Evolutionary conservation across 108 stramenopile genomes (phyloP).

Genomic region (Fragilariopsis cylindrus): DNA sequence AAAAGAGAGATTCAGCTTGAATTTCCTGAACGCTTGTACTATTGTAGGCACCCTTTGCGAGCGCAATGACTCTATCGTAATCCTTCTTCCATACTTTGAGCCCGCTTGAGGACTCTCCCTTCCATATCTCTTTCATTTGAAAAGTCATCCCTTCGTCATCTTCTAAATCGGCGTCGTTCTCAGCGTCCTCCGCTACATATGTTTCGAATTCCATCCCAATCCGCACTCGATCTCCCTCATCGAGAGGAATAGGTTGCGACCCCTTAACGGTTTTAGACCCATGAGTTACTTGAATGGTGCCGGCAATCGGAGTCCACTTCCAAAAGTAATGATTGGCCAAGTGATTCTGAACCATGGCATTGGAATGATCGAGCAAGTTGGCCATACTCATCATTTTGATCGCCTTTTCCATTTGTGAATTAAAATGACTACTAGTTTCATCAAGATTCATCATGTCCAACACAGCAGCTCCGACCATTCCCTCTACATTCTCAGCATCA

Average conservation of each 20-base stretch:
- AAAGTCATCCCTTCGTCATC: constrained; percentile 46
- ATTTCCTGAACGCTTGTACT: constrained; percentile 79
- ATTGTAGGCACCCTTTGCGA: constrained; percentile 84
- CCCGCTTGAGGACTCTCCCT: constrained; percentile 49
- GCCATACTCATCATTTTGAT: constrained; percentile 91
- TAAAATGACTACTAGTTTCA: constrained; percentile 56
- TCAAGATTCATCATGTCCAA: constrained; percentile 80
- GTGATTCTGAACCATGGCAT: constrained; percentile 95
- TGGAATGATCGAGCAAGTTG: constrained; percentile 82
- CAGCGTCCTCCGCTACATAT: constrained; percentile 45
- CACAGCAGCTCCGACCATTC: constrained; percentile 76
- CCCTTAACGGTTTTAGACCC: constrained; percentile 41
- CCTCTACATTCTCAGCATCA: constrained; percentile 82
- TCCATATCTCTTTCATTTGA: constrained; percentile 75
- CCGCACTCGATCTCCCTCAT: constrained; percentile 82
- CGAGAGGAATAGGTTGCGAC: constrained; percentile 58
- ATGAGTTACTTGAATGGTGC: constrained; percentile 53
- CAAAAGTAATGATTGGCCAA: constrained; percentile 96
- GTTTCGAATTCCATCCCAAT: constrained; percentile 90
- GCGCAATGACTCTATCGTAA: constrained; percentile 86
- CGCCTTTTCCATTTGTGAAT: constrained; percentile 62
- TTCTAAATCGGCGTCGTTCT: constrained; percentile 36
- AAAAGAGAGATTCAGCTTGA: constrained; percentile 89
- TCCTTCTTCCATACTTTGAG: constrained; percentile 91
- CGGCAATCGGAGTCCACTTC: constrained; percentile 84